Percentiles rank a stretch among this genome's conserved stretches.
phyloP scores from a whole-genome alignment of 495 filamentous ascomycete species.

The Cetradonia linearis region DNA sequence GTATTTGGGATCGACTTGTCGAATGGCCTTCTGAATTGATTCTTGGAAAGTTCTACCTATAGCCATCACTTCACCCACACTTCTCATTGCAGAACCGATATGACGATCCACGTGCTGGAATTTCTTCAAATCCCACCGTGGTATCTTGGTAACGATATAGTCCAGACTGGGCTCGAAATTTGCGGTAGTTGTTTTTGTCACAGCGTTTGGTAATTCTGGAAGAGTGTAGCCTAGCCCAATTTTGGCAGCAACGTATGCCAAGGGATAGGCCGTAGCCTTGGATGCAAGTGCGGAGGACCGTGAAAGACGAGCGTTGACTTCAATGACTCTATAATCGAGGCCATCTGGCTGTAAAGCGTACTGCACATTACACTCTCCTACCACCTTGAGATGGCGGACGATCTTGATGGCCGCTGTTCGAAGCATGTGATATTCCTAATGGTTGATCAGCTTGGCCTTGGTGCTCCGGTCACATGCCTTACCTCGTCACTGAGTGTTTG shows the following conservation, averaged over 20 bases:
- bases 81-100: constrained; percentile 97
- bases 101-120: constrained; percentile 98
- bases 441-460: not conserved
- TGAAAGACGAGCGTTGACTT: constrained; percentile 94
- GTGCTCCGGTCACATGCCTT: not conserved
- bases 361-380: constrained; percentile 97
- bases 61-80: constrained; percentile 97
- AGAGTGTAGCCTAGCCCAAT: constrained; percentile 91
- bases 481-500: constrained; percentile 86
- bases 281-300: constrained; percentile 90
- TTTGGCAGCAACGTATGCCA: constrained; percentile 95
- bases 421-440: constrained; percentile 87
- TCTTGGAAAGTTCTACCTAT: constrained; percentile 98
- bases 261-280: constrained; percentile 92
- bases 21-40: constrained; percentile 97
- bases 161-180: constrained; percentile 97
- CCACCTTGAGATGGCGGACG: constrained; percentile 86
- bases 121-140: constrained; percentile 93
- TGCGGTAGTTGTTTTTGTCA: constrained; percentile 95
- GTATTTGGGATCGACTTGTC: constrained; percentile 87
- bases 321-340: constrained; percentile 92
- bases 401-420: constrained; percentile 94
- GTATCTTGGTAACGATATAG: constrained; percentile 97
- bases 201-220: constrained; percentile 90
- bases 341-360: constrained; percentile 93